Evolutionary conservation across 2,329 filamentous ascomycete species (phyloP), one percentile per base, ranked within the genome.

Genomic region (Arthrobotrys sinensis): DNA sequence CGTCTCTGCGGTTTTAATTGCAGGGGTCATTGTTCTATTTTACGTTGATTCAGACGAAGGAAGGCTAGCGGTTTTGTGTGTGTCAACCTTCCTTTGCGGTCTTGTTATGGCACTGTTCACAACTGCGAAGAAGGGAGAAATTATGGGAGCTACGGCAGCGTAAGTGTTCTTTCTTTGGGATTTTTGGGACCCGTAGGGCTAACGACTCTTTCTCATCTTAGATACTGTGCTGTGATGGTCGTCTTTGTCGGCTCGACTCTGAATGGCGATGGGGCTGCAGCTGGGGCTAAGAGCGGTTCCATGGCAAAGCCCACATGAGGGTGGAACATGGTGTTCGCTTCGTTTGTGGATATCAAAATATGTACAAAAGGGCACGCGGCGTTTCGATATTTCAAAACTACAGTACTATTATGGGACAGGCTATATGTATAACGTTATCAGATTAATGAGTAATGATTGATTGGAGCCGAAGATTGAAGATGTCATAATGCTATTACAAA

Each of bases 71-170:
- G 50, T 46, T 45, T 28, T 79, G 36, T 79, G 76, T 12, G 50
- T 79, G 12, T 46, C 76, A 12, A 79, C 76, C 6, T 60, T 73
- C n/a, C 46, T 79, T 8, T 79, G 76, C 11, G 67, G 68, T 10
- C 45, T 73, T 19, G 32, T 79, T 19, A 67, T 73, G 63, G 68
- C 76, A 14, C 16, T 79, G 14, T 73, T 79, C 53, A 79, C 76
- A 4, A 79, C 68, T n/a, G 76, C 76, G 1, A 73, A 63, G 57
- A 79, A 79, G 36, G 76, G 76, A 24, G 76, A 79, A 48, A 73
- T 79, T 19, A 73, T 79, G 69, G 76, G 76, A 48, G 76, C 50
- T 14, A 73, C 69, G n/a, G 76, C 76, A 50, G 76, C 76, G 73
- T 77, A 66, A 71, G 73, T 71, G 10, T 55, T 40, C 50, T 16